Percentiles rank a stretch among this genome's conserved stretches.
These are phyloP conservation scores for Collybia nuda DNA, from an alignment of 768 basidiomycete species.

Conservation along the genomic window DNA sequence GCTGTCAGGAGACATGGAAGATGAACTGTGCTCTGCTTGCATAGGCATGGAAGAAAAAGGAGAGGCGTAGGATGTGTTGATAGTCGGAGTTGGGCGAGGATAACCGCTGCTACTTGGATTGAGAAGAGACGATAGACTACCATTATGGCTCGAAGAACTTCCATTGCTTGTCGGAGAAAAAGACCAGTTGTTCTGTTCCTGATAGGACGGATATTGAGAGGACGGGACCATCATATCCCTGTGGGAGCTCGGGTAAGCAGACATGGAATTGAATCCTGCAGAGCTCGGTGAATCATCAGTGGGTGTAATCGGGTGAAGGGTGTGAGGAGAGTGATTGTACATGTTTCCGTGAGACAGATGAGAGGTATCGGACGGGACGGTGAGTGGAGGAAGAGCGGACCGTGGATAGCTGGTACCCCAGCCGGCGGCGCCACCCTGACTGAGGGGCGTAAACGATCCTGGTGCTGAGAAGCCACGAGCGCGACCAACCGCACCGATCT, in stretches of 20 bases:
- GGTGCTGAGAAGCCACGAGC: conserved; percentile 83
- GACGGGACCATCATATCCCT: conserved; percentile 44
- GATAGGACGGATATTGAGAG: conserved; percentile 60
- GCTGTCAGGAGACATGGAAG: conserved; percentile 81
- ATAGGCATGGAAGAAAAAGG: conserved; percentile 72
- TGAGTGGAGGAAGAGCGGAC: conserved; percentile 74
- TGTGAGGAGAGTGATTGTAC: conserved; percentile 61
- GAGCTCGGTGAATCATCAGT: conserved; percentile 67
- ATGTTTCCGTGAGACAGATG: conserved; percentile 57
- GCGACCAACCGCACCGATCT: conserved; percentile 51
- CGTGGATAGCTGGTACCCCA: conserved; percentile 65
- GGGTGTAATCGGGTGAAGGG: conserved; percentile 66
- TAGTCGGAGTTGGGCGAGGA: conserved; percentile 64
- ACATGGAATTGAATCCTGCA: conserved; percentile 39
- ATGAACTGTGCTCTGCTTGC: conserved; percentile 66
- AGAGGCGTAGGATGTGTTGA: conserved; percentile 70
- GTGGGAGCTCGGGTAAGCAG: conserved; percentile 40
- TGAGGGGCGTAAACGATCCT: conserved; percentile 74
- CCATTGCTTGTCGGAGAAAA: conserved; percentile 43
- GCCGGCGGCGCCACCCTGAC: conserved; percentile 51
- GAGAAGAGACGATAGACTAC: conserved; percentile 74
- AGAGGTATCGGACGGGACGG: conserved; percentile 75
- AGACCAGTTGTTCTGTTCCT: conserved; percentile 60
- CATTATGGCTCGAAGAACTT: conserved; percentile 62
- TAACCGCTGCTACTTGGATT: conserved; percentile 66